A percentile compares a stretch with the other conserved stretches of the same genome.
Evolutionary conservation across 208 protist genomes (phyloP).

Genomic region (Acanthamoeba castellanii): DNA sequence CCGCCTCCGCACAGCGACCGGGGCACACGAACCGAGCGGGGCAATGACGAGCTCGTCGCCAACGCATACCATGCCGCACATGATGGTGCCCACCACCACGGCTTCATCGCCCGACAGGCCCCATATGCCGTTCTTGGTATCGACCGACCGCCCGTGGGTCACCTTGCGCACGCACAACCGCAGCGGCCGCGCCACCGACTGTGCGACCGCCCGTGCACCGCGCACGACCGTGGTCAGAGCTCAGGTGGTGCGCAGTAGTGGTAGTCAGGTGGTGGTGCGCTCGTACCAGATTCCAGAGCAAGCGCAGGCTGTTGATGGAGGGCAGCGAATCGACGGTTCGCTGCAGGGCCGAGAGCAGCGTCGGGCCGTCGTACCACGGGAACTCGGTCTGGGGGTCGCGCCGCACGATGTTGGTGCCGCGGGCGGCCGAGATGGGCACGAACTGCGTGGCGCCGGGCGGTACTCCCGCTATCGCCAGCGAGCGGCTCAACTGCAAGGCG

Average conservation of each 20-base stretch:
- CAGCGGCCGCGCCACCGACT: neutral
- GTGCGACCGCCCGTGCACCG: no score
- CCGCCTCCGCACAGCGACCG: neutral
- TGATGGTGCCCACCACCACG: neutral
- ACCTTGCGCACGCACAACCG: conserved; percentile 8
- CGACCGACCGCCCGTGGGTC: neutral
- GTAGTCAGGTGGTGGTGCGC: neutral
- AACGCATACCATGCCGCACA: neutral
- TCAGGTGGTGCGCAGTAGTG: neutral
- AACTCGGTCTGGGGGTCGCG: neutral
- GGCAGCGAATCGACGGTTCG: neutral
- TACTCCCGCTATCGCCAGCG: neutral
- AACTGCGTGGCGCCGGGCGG: neutral
- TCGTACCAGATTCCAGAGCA: neutral
- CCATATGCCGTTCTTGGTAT: neutral
- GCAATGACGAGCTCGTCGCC: neutral
- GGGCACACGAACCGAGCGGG: neutral
- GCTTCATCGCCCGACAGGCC: neutral
- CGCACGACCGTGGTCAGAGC: neutral
- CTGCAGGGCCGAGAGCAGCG: neutral
- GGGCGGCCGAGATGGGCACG: neutral
- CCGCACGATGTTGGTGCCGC: neutral
- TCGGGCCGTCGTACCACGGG: neutral
- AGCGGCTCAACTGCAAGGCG: neutral
- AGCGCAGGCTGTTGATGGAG: neutral